Evolutionary conservation across 257 asterid species (phyloP), one percentile per base, ranked within the genome.

Genomic region (Ballota nigra): DNA sequence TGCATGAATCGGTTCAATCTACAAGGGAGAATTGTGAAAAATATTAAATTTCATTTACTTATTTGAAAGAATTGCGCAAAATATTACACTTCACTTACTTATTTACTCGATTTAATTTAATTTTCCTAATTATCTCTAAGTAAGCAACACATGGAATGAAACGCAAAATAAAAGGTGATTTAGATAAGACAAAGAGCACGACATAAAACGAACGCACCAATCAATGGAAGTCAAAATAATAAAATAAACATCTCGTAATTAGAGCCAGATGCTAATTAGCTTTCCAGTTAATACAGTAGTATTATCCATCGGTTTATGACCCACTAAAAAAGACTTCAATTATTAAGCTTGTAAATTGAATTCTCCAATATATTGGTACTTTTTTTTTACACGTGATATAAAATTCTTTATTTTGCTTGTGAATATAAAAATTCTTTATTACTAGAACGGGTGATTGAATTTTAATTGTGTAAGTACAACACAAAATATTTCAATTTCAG

Each of bases 221-320:
- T 40, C 72, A 65, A 64, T 55, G 53, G 6, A 41, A 64, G 16
- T 65, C 34, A n/a, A 28, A 56, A 74, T 12, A 53, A 19, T 28
- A 9, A 33, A 31, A 40, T 56, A 24, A 6, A 47, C 8, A 15
- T 71, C 57, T 59, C 41, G 69, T 33, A 58, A 74, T 66, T 75
- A 67, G 73, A 40, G 78, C 19, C 73, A 74, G 78, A 74, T 66
- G 78, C 73, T 43, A 53, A 13, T 10, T 19, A 13, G 68, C 55
- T 57, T 66, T 12, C 40, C 23, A 34, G n/a, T 29, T 74, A 18
- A 40, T 65, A 38, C n/a, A n/a, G n/a, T 65, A 52, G 10, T 41
- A 41, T 11, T 41, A 41, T 41, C n/a, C n/a, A n/a, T n/a, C 12
- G 4, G 49, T 10, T 36, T 34, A 16, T 24, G 60, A 24, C 49